Percentiles rank a stretch among this genome's conserved stretches.
phyloP scores from a whole-genome alignment of 1,139 yeast genomes.

The Blastobotrys buckinghamii region DNA sequence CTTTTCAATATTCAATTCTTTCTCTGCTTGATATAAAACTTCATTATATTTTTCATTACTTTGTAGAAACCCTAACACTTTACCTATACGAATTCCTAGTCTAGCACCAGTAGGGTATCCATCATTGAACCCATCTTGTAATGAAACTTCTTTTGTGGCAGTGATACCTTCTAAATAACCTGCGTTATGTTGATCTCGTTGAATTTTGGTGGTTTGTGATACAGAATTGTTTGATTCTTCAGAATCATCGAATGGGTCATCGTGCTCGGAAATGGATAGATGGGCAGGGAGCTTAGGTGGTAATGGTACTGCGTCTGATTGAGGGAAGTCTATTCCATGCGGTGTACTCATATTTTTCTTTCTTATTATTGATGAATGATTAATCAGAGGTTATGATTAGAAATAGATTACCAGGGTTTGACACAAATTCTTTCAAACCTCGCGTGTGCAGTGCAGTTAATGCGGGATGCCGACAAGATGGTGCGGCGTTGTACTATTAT shows the following conservation, averaged over 20 bases:
- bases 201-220: constrained; percentile 26
- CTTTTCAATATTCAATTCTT: constrained; percentile 47
- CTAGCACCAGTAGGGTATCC: constrained; percentile 74
- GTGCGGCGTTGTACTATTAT: no score
- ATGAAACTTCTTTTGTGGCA: constrained; percentile 57
- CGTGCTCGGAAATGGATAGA: not conserved
- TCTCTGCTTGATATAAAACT: constrained; percentile 36
- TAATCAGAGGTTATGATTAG: no score
- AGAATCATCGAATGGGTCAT: constrained; percentile 1
- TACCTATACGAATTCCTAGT: constrained; percentile 63
- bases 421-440: no score
- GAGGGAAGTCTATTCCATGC: constrained; percentile 32
- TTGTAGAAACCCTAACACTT: constrained; percentile 50
- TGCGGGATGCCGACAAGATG: no score
- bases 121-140: constrained; percentile 75
- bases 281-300: not conserved
- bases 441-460: no score
- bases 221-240: not conserved
- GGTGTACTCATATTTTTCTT: no score
- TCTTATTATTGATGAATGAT: no score
- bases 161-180: constrained; percentile 84
- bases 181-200: constrained; percentile 66
- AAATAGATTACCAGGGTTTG: no score
- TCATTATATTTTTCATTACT: constrained; percentile 23
- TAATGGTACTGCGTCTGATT: constrained; percentile 6